Conservation (phyloP, 2,329 filamentous ascomycete species). For the Calonectria fujianensis region DNA sequence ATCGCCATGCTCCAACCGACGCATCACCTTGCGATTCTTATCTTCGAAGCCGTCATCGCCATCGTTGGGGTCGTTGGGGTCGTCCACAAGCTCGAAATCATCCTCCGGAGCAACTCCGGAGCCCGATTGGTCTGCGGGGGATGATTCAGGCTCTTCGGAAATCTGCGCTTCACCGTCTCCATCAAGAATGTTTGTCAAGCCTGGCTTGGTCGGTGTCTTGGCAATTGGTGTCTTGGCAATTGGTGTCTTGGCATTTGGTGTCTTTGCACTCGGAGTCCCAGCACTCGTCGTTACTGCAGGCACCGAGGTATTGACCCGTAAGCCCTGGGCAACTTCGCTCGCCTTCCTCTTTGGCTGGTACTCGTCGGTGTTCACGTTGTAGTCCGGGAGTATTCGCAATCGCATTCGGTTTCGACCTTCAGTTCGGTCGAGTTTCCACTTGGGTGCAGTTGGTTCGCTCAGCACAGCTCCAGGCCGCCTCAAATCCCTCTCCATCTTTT, state of each 20-base stretch:
- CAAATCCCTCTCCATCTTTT: conserved; percentile 86
- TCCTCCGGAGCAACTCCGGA: conserved; percentile 77
- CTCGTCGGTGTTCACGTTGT: conserved; percentile 78
- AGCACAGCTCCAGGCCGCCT: conserved; percentile 88
- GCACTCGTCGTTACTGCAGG: conserved; percentile 47
- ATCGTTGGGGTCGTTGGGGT: conserved; percentile 89
- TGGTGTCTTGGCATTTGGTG: conserved; percentile 44
- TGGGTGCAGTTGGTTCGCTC: conserved; percentile 76
- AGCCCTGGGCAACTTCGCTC: conserved; percentile 63
- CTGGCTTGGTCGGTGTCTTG: conserved; percentile 35
- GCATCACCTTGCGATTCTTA: conserved; percentile 98
- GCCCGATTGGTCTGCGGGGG: conserved; percentile 46
- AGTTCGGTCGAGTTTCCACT: conserved; percentile 96
- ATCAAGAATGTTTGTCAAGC: conserved; percentile 40
- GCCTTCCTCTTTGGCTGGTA: conserved; percentile 89
- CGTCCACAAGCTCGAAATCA: conserved; percentile 96
- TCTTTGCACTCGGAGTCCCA: conserved; percentile 15
- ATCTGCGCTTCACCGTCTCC: conserved; percentile 47
- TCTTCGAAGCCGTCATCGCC: conserved; percentile 89
- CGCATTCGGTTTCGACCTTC: conserved; percentile 98
- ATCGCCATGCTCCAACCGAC: conserved; percentile 91
- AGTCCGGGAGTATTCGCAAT: conserved; percentile 88
- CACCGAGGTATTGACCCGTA: conserved; percentile 59
- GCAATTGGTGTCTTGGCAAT: conserved; percentile 51
- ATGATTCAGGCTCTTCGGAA: conserved; percentile 51